These are phyloP conservation scores for Henningerozyma blattae DNA, from an alignment of 805 yeast species.

Conservation along the genomic window DNA sequence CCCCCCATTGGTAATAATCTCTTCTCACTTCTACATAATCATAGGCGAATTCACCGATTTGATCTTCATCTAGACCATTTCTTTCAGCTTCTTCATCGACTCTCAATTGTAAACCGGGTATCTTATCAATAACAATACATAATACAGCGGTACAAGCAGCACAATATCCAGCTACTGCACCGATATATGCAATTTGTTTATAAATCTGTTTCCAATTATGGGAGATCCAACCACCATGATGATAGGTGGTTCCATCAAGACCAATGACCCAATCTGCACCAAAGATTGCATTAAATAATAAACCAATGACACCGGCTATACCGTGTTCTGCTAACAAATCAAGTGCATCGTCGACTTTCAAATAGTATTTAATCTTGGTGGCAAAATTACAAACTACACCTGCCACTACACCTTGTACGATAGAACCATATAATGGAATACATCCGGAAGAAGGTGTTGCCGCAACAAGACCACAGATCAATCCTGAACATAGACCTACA, in stretches of 20 bases:
- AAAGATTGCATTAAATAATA: conserved; percentile 79
- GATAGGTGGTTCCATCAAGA: conserved; percentile 75
- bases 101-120: conserved; percentile 75
- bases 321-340: conserved; percentile 99
- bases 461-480: conserved; percentile 91
- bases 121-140: conserved; percentile 58
- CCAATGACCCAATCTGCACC: conserved; percentile 84
- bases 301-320: conserved; percentile 84
- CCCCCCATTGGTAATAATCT: conserved; percentile 54
- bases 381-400: conserved; percentile 83
- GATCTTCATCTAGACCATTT: conserved; percentile 88
- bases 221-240: conserved; percentile 84
- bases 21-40: conserved; percentile 95
- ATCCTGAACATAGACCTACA: conserved; percentile 91
- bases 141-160: conserved; percentile 66
- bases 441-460: conserved; percentile 93
- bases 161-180: conserved; percentile 65
- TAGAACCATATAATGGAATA: conserved; percentile 86
- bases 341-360: conserved; percentile 80
- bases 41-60: conserved; percentile 97
- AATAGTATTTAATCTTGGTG: conserved; percentile 72
- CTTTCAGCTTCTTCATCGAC: conserved; percentile 79
- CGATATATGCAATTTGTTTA: conserved; percentile 74
- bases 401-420: conserved; percentile 68
- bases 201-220: conserved; percentile 88